Evolutionary conservation across 257 asterid genomes (phyloP), one percentile per base, ranked within the genome.

Genomic region (Solanum rostratum): DNA sequence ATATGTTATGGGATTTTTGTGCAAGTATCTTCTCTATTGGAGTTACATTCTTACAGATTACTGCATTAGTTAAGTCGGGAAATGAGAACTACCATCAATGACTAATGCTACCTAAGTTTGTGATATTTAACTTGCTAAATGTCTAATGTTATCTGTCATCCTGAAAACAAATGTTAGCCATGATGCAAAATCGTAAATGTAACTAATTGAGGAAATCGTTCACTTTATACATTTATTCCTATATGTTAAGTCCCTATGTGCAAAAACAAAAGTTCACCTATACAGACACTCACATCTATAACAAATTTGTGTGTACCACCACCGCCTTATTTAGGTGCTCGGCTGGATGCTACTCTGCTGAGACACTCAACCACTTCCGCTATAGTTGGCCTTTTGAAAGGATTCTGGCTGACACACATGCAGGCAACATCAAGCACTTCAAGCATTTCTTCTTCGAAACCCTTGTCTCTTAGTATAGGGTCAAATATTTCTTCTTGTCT

Each of bases 321-420:
- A 88, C 84, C n/a, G n/a, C n/a, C 88, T 88, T 86, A 87, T 29
- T 92, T 83, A 49, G 84, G 81, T 76, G 93, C 60, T 62, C 85
- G 83, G 83, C 82, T 54, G 79, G 90, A 86, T 70, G 92, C 97
- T 79, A 92, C 88, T 53, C 90, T 87, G 85, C 88, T 88, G 85
- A 96, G 97, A 93, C 97, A 95, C 65, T 92, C 97, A 45, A 95
- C 95, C 7, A 96, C 91, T 86, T 94, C 95, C 86, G 86, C 83
- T 74, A 96, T 96, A 41, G 90, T 85, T 33, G 99, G 99, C 88
- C 99, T 94, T 92, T 93, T 93, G 87, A 92, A 85, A 22, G 97
- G 98, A 87, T 95, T 95, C 54, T 92, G 97, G 85, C 88, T 90
- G 68, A 93, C 95, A 85, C 99, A 96, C 92, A 90, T 90, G 87